These are phyloP conservation scores for Fermentozyma sake DNA, from an alignment of 1,139 yeast genomes.

Conservation along the genomic window DNA sequence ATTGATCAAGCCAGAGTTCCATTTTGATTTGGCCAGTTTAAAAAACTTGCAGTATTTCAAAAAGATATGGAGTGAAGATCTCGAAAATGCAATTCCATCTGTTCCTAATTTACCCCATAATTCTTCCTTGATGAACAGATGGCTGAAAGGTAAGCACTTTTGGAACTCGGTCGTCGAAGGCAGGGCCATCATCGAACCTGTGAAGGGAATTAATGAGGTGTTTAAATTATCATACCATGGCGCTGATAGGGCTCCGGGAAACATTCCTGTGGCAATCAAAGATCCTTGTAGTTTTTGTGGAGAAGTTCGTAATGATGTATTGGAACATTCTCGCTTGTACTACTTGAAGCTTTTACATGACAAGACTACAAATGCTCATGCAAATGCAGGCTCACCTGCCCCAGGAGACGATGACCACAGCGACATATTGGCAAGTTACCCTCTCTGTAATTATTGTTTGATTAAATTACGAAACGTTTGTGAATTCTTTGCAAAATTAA, in stretches of 20 bases:
- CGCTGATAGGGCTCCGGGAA: constrained; percentile 6
- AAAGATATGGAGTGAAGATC: constrained; percentile 66
- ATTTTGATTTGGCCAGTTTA: constrained; percentile 36
- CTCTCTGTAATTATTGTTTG: constrained; percentile 83
- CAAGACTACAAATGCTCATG: constrained; percentile 5
- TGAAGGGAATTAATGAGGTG: constrained; percentile 76
- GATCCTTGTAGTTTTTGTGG: constrained; percentile 82
- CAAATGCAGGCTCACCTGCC: constrained; percentile 8
- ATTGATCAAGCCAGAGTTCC: constrained; percentile 32
- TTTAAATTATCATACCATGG: constrained; percentile 30
- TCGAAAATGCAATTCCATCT: constrained; percentile 53
- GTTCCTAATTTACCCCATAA: constrained; percentile 33
- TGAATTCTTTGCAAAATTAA: constrained; percentile 69
- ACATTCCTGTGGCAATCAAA: constrained; percentile 65
- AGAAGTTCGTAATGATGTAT: constrained; percentile 61
- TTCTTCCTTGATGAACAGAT: constrained; percentile 35
- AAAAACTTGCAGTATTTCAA: constrained; percentile 62
- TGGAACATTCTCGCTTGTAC: constrained; percentile 77
- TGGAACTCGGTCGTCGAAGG: constrained; percentile 74
- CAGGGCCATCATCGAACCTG: constrained; percentile 78
- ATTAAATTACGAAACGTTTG: constrained; percentile 74
- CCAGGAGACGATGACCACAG: constrained; percentile 12
- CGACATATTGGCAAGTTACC: constrained; percentile 44
- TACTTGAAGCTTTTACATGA: constrained; percentile 45
- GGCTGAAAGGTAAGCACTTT: constrained; percentile 49